A percentile compares a stretch with the other conserved stretches of the same genome.
phyloP scores from a whole-genome alignment of 305 asterid species.

The Caryopteris hybrid region DNA sequence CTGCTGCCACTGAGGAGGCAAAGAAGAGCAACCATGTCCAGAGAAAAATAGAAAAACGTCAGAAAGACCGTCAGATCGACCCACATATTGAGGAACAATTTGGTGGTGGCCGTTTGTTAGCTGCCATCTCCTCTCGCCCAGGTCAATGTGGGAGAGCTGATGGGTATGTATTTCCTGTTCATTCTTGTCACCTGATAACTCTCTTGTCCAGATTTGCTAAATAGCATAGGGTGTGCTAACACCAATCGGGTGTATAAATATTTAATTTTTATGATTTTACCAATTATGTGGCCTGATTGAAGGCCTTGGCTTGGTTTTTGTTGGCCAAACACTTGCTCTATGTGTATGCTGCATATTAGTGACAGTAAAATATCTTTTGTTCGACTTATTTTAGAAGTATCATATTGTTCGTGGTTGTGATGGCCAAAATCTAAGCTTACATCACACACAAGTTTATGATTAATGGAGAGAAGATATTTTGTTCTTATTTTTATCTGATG shows the following conservation, averaged over 20 bases:
- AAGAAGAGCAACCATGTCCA: constrained; percentile 65
- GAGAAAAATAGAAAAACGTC: constrained; percentile 62
- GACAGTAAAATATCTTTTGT: too few relatives aligned
- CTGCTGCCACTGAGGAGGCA: constrained; percentile 40
- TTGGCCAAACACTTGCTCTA: too few relatives aligned
- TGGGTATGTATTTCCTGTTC: constrained; percentile 40
- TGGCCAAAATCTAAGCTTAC: background rate
- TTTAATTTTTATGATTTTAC: too few relatives aligned
- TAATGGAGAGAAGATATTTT: too few relatives aligned
- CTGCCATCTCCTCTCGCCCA: constrained; percentile 72
- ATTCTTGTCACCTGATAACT: background rate
- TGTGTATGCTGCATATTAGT: too few relatives aligned
- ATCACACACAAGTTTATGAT: background rate
- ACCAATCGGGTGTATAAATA: too few relatives aligned
- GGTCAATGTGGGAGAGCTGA: constrained; percentile 80
- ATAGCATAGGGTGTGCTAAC: too few relatives aligned
- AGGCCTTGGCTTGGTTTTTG: too few relatives aligned
- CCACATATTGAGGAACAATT: constrained; percentile 71
- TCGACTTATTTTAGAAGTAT: too few relatives aligned
- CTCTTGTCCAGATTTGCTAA: background rate
- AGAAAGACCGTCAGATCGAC: constrained; percentile 53
- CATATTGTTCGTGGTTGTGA: background rate
- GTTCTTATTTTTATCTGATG: too few relatives aligned
- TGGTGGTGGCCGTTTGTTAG: constrained; percentile 61
- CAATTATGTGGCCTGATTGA: too few relatives aligned